Conservation (phyloP, 495 filamentous ascomycete genomes). For the Aspergillus nidulans region DNA sequence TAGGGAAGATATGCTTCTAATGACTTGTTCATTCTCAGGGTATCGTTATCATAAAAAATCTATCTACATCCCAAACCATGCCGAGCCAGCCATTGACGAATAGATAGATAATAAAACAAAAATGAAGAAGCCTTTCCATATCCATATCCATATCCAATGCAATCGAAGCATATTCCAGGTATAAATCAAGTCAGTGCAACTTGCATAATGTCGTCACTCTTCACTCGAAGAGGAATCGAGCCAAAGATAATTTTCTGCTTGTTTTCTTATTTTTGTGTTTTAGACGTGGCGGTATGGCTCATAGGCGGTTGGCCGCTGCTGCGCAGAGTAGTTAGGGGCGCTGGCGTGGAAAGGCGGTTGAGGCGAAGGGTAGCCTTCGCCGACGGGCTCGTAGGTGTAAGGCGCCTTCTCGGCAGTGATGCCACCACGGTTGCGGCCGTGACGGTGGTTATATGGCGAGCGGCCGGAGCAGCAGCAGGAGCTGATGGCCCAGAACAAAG, state of each 20-base stretch:
- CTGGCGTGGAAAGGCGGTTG: constrained; percentile 20
- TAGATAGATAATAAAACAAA: constrained; percentile 8
- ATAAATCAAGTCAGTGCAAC: constrained; percentile 11
- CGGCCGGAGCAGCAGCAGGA: constrained; percentile 83
- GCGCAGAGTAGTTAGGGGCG: constrained; percentile 24
- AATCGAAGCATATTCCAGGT: constrained; percentile 2
- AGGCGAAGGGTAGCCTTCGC: constrained; percentile 15
- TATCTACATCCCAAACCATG: constrained; percentile 11
- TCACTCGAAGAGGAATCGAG: background rate
- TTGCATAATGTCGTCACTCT: constrained; percentile 19
- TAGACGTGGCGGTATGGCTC: constrained; percentile 46
- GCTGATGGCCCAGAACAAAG: constrained; percentile 85
- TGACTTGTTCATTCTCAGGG: constrained; percentile 11
- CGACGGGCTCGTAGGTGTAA: constrained; percentile 48
- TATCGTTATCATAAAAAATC: constrained; percentile 20
- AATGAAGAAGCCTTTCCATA: background rate
- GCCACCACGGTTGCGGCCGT: constrained; percentile 19
- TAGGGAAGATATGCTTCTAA: too few relatives aligned
- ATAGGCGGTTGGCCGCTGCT: constrained; percentile 32
- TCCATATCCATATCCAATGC: background rate
- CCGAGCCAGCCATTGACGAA: constrained; percentile 1
- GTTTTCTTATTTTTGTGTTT: constrained; percentile 9
- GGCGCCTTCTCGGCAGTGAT: constrained; percentile 47
- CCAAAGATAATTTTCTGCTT: constrained; percentile 1
- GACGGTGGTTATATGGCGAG: constrained; percentile 42